Evolutionary conservation across 169 alveolate species (phyloP), one percentile per base, ranked within the genome.

Genomic region (Babesia ovis): DNA sequence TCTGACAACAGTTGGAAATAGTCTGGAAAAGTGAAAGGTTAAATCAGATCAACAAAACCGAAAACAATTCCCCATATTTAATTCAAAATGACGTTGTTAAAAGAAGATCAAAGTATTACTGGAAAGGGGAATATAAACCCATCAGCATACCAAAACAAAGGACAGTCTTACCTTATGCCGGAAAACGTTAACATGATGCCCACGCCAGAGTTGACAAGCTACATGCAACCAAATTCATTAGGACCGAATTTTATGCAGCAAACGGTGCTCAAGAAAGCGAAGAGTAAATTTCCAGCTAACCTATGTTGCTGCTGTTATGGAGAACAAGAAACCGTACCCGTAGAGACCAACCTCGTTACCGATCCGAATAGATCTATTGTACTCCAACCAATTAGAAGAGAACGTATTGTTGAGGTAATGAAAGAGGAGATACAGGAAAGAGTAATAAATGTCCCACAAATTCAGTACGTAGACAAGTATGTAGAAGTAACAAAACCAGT

Each of bases 401-500:
- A 94, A 57, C 86, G 92, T 55, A 89, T 91, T 12, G 97, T 94
- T 45, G 96, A 93, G 77, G 94, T 94, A 43, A 76, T 93, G 95
- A 85, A 80, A 54, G 95, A 92, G 56, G 96, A 91, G 61, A 76
- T 92, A 18, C 85, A 86, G 74, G 97, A 94, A 62, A 92, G 90
- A 61, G 86, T 94, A 46, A 86, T 93, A 4, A 93, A 93, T 71
- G 95, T 94, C 27, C 97, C 97, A n/a, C 94, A 91, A 58, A 86
- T 93, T 43, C 95, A 94, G 60, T 92, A 91, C 57, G 92, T 94
- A 29, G 97, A 94, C 83, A 92, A 91, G 48, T 85, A 90, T 41
- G 97, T 93, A 16, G 97, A 92, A 62, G 97, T 93, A n/a, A 93
- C 95, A 14, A 94, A 94, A 41, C 93, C 93, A 20, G 86, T 92